These are phyloP conservation scores for Naganishia sp. DNA, from an alignment of 1,284 basidiomycete genomes.

Conservation along the genomic window DNA sequence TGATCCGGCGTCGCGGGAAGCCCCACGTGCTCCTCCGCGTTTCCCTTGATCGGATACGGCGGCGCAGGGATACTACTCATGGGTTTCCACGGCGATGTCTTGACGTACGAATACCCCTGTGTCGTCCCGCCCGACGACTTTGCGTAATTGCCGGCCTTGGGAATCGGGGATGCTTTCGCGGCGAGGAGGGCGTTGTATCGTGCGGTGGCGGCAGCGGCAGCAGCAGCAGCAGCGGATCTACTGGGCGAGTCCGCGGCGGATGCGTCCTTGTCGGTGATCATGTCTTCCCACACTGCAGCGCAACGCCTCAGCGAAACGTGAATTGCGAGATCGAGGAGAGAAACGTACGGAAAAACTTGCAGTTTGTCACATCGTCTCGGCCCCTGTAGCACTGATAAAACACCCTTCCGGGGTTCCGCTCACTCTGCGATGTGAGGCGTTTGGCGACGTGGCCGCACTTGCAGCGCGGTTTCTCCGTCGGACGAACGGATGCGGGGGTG, in stretches of 20 bases:
- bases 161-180: slow-evolving; percentile 21
- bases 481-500: neutral
- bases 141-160: slow-evolving; percentile 14
- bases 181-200: slow-evolving; percentile 14
- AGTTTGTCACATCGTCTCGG: slow-evolving; percentile 9
- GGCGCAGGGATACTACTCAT: slow-evolving; percentile 15
- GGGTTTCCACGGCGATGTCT: neutral
- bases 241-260: neutral
- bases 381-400: slow-evolving; percentile 26
- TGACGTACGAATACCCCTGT: slow-evolving; percentile 3
- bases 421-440: slow-evolving; percentile 14
- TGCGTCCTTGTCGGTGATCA: slow-evolving; percentile 5
- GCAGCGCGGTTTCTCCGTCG: slow-evolving; percentile 14
- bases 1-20: neutral
- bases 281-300: slow-evolving; percentile 14
- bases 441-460: slow-evolving; percentile 17
- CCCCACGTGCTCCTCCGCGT: neutral
- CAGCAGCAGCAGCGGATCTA: neutral
- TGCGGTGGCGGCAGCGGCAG: neutral
- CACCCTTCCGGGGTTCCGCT: slow-evolving; percentile 18
- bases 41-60: neutral
- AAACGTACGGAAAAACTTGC: slow-evolving; percentile 22
- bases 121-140: neutral
- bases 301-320: too few relatives aligned
- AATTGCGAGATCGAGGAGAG: too few relatives aligned